Base-by-base conservation (phyloP, 495 filamentous ascomycete species). In the Neurospora pannonica region DNA sequence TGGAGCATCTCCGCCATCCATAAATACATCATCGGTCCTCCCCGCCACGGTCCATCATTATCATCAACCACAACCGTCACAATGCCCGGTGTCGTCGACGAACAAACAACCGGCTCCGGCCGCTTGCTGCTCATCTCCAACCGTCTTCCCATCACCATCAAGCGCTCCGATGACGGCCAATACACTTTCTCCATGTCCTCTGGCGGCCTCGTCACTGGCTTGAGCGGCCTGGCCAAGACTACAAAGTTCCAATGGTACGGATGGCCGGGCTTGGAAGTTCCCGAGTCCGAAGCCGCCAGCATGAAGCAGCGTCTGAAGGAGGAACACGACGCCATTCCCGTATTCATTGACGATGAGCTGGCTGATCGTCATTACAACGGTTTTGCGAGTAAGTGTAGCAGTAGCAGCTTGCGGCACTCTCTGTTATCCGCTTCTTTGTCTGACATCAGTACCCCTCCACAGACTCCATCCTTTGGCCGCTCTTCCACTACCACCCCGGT, bases 181-280 rank as follows among this genome's bases (percentile, higher is more conserved):
- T 98, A 97, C 83, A 88, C 90, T 75, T 97, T 97, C 82, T 92
- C 90, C 81, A 97, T 97, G 92, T 97, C 95, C 17, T 97, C 95
- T 8, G 95, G 95, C 72, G 95, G 95, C 17, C 88, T 99, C 43
- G 94, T 99, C 71, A 97, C 92, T 43, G 96, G 95, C 2, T 82
- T 99, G 71, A 94, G 92, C 75, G 96, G 95, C 24, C 83, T 99
- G 76, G 92, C 93, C 76, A 97, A 97, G 81, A 89, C 92, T 9
- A 97, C 94, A 13, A 95, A 90, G 60, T 98, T 97, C 84, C 91
- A 94, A 81, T 99, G 96, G 95, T 98, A 97, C 82, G 95, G 95
- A 74, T 99, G 96, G 96, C 94, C 95, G 9, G 95, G 95, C 38
- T 80, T 97, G 73, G 93, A 97, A 78, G 88, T 95, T 37, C 92